Evolutionary conservation across 441 rosid species (phyloP), one percentile per base, ranked within the genome.

Genomic region (Kokia cookei): DNA sequence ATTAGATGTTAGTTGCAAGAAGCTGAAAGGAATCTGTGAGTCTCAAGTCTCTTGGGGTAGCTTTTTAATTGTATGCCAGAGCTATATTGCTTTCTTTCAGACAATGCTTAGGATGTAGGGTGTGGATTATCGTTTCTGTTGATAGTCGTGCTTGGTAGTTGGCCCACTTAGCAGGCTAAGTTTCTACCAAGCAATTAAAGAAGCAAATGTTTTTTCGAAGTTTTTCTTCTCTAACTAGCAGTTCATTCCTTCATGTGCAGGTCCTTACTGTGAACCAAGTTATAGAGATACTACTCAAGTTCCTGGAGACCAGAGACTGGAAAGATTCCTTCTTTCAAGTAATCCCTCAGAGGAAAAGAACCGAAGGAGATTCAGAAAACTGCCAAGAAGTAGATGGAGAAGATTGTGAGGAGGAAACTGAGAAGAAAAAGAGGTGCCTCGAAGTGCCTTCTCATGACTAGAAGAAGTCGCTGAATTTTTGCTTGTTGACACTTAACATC

Each of bases 211-310:
- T 54, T 29, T 15, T 66, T 37, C 24, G 0, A 42, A 55, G 17
- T 17, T 43, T 45, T 57, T 24, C 29, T 43, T 58, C 10, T n/a
- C 15, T 27, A n/a, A 59, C 14, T 59, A 43, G 9, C 45, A 71
- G 27, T 58, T 40, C 50, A 26, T 29, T 35, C 45, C 19, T 71
- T 24, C 24, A 71, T 74, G 2, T 69, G 66, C 86, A 93, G 98
- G 96, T 95, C 32, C 97, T 95, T 45, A 91, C 99, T 27, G 96
- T 93, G 72, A 95, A 95, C 81, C 98, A 93, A 83, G 99, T 95
- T 68, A 64, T 89, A 57, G 97, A 93, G 89, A 93, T 95, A 72
- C 90, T 93, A 27, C 90, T 91, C 4, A 87, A 86, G 86, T 93
- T 78, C 80, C 68, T 88, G 83, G 98, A 93, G 84, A 90, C 93